phyloP scores from a whole-genome alignment of 371 early-diverging fungal genomes.

The Conidiobolus incongruus region DNA sequence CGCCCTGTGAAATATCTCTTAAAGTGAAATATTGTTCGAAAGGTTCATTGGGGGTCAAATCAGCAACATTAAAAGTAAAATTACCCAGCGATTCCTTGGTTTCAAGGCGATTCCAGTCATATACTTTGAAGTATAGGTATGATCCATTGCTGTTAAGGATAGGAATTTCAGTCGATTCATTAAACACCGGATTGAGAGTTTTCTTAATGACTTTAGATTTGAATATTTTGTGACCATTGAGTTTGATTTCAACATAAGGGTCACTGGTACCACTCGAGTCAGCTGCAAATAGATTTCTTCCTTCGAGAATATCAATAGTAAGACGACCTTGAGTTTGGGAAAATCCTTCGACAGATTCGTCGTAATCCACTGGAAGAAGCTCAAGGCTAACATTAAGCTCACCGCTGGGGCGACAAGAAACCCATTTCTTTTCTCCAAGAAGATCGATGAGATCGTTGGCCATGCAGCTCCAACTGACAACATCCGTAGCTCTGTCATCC shows the following conservation, averaged over 20 bases:
- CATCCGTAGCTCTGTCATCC: too few relatives aligned
- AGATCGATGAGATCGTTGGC: too few relatives aligned
- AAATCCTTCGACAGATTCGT: too few relatives aligned
- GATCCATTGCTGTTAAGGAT: neutral
- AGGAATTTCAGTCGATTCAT: constrained; percentile 14
- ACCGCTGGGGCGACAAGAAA: too few relatives aligned
- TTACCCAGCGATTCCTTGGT: neutral
- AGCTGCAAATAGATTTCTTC: constrained; percentile 24
- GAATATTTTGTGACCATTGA: constrained; percentile 53
- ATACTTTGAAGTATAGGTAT: neutral
- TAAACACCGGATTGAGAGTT: constrained; percentile 63
- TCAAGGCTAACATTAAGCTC: too few relatives aligned
- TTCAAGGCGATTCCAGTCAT: constrained; percentile 3
- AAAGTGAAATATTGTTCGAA: too few relatives aligned
- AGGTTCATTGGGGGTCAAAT: neutral
- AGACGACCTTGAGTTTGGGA: constrained; percentile 10
- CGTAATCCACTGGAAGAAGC: too few relatives aligned
- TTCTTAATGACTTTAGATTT: constrained; percentile 57
- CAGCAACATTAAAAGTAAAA: neutral
- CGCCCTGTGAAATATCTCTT: too few relatives aligned
- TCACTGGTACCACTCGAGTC: constrained; percentile 45
- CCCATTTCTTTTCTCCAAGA: too few relatives aligned
- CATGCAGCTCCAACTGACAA: too few relatives aligned
- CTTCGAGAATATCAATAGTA: constrained; percentile 19
- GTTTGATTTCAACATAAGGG: constrained; percentile 48